Evolutionary conservation across 2,329 filamentous ascomycete species (phyloP), one percentile per base, ranked within the genome.

Genomic region (Sporothrix phasma): DNA sequence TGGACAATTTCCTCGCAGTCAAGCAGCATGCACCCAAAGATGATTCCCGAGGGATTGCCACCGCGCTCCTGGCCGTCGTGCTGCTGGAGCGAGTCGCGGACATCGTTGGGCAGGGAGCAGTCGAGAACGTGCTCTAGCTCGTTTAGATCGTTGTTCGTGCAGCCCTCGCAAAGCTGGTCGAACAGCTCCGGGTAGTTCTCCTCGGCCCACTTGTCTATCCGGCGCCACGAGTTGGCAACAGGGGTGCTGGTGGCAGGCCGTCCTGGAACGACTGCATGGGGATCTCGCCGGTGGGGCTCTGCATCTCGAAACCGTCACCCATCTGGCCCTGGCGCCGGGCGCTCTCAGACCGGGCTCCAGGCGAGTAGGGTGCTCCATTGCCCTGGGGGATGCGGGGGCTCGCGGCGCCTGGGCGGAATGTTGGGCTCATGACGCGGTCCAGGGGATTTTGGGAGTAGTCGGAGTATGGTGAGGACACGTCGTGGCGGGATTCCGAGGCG

Each of bases 1-100:
- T 97, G 92, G 24, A 96, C 88, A 70, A 99, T 96, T 73, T 99
- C 94, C 75, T 99, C 94, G 73, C 94, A 97, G 75, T 99, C 94
- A 65, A 99, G 84, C 68, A 99, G 78, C 94, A 99, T 99, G 73
- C 86, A 88, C 66, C 92, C 85, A 71, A 99, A 97, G 66, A 99
- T 85, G 69, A 97, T 88, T 67, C 94, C 94, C 0, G 93, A 97
- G 0, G 94, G 94, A 64, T 83, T 82, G 68, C 94, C 94, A 67
- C 92, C 90, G 68, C 94, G 88, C 77, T 99, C 94, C 76, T 99
- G 94, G n/a, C 94, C 94, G 72, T 99, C 94, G 74, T 99, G 94
- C 62, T 91, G 76, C 78, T 89, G 86, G 71, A 97, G 78, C 1
- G 94, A 97, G 71, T 99, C 92, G 70, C 94, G 88, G 62, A 99